phyloP scores from a whole-genome alignment of 1,139 yeast genomes.

The Saccharomyces pastorianus region DNA sequence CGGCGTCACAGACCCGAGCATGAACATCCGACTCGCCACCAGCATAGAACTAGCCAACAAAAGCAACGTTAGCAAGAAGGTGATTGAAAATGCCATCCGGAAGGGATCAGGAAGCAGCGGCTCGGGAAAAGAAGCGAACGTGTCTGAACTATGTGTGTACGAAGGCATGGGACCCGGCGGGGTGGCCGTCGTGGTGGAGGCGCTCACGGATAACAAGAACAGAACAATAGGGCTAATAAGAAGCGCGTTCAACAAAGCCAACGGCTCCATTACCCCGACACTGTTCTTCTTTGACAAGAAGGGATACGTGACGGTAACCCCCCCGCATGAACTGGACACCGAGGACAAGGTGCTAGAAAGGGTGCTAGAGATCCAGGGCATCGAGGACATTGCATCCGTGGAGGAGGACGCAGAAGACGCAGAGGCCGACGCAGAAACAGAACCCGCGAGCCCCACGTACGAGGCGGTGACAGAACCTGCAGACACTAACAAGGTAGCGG shows the following conservation, averaged over 20 bases:
- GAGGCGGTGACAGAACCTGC: slow-evolving; percentile 51
- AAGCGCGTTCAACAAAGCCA: slow-evolving; percentile 62
- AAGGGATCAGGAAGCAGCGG: slow-evolving; percentile 64
- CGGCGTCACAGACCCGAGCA: slow-evolving; percentile 53
- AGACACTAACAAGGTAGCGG: slow-evolving; percentile 55
- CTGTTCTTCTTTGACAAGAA: slow-evolving; percentile 65
- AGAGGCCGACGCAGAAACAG: slow-evolving; percentile 7
- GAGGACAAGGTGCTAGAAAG: slow-evolving; percentile 64
- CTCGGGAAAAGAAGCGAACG: slow-evolving; percentile 38
- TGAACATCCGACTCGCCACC: slow-evolving; percentile 63
- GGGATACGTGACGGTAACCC: slow-evolving; percentile 56
- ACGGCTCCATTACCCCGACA: slow-evolving; percentile 71
- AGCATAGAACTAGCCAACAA: slow-evolving; percentile 73
- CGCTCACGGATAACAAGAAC: slow-evolving; percentile 80
- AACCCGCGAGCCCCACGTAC: slow-evolving; percentile 12
- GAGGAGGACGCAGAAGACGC: slow-evolving; percentile 37
- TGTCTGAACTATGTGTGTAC: slow-evolving; percentile 42
- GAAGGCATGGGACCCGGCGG: slow-evolving; percentile 95
- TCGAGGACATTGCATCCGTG: slow-evolving; percentile 65
- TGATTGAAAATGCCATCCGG: slow-evolving; percentile 77
- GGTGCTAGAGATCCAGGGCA: slow-evolving; percentile 68
- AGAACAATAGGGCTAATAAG: slow-evolving; percentile 72
- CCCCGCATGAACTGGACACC: slow-evolving; percentile 30
- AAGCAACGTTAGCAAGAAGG: slow-evolving; percentile 72
- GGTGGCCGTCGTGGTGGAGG: slow-evolving; percentile 74